Evolutionary conservation across 768 basidiomycete genomes (phyloP), one percentile per base, ranked within the genome.

Genomic region (Leccinum rimulosum): DNA sequence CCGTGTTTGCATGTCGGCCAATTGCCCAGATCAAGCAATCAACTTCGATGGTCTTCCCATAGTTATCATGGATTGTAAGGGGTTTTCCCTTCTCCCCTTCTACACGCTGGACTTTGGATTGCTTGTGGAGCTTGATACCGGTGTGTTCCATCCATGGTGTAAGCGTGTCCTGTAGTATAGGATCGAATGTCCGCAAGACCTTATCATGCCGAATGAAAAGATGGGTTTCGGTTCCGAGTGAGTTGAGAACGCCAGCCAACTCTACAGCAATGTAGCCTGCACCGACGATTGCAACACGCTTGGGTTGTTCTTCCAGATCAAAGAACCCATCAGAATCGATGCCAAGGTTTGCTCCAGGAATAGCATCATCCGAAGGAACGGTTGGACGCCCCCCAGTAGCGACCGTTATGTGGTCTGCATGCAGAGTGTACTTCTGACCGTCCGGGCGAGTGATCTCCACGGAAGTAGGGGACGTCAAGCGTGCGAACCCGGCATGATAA

Each of bases 191-290:
- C 61, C 97, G 85, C 64, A 99, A 80, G 47, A 98, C 92, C 56
- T 84, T 89, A 54, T 98, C 92, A 54, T 87, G 80, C 55, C 97
- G 88, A 65, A 98, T 98, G 72, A 98, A 73, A 64, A 98, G 74
- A 71, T 98, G 95, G 8, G 94, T 95, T 75, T 98, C 93, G 36
- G 88, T 83, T 22, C 95, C 94, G 57, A 97, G 85, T 7, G 91
- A 81, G 74, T 98, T 85, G 76, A 99, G 85, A 56, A 99, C 85
- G 19, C 97, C 97, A 5, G 96, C 93, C 50, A 99, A 85, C 75
- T 99, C 97, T 61, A 98, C 92, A 17, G 95, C 95, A 65, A 99
- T 98, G 73, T 99, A 99, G 1, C 97, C 97, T 14, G 97, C 97
- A 50, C 97, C 97, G 47, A 98, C 87, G 56, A 98, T 88, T 3